phyloP scores from a whole-genome alignment of 345 rosid genomes.

The Populus simonii region DNA sequence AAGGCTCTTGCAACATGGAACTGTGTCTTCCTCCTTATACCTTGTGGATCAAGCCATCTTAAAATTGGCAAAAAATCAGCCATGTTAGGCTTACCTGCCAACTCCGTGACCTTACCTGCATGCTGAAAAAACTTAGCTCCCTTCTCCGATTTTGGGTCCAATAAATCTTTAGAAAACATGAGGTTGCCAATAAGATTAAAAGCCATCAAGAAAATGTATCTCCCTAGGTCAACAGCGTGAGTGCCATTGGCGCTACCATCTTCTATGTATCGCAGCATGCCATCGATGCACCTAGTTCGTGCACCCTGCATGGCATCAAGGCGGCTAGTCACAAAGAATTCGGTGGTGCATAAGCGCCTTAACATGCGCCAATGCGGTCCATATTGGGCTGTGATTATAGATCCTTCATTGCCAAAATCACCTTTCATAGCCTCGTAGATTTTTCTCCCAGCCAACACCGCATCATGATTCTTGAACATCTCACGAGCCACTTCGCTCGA shows the following conservation, averaged over 20 bases:
- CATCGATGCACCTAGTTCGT: constrained; percentile 48
- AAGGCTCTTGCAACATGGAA: constrained; percentile 61
- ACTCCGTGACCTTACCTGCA: constrained; percentile 73
- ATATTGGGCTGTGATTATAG: constrained; percentile 68
- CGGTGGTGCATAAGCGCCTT: constrained; percentile 55
- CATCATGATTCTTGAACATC: constrained; percentile 74
- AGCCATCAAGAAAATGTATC: constrained; percentile 63
- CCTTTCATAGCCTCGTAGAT: constrained; percentile 82
- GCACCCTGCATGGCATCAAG: constrained; percentile 51
- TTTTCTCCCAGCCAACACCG: constrained; percentile 67
- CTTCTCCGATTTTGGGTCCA: constrained; percentile 52
- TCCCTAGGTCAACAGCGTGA: constrained; percentile 47
- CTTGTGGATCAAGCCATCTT: constrained; percentile 67
- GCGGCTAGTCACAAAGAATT: constrained; percentile 62
- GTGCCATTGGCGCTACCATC: constrained; percentile 44
- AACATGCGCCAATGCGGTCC: constrained; percentile 79
- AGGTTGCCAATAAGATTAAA: constrained; percentile 73
- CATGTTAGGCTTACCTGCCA: constrained; percentile 70
- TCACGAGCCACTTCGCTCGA: constrained; percentile 59
- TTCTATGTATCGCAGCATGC: constrained; percentile 46
- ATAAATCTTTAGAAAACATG: constrained; percentile 62
- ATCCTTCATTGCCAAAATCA: constrained; percentile 47
- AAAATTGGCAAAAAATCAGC: constrained; percentile 70
- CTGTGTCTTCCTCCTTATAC: constrained; percentile 58
- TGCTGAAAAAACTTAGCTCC: constrained; percentile 62